Conservation (phyloP, 495 filamentous ascomycete genomes). For the Cladorrhinum samala region DNA sequence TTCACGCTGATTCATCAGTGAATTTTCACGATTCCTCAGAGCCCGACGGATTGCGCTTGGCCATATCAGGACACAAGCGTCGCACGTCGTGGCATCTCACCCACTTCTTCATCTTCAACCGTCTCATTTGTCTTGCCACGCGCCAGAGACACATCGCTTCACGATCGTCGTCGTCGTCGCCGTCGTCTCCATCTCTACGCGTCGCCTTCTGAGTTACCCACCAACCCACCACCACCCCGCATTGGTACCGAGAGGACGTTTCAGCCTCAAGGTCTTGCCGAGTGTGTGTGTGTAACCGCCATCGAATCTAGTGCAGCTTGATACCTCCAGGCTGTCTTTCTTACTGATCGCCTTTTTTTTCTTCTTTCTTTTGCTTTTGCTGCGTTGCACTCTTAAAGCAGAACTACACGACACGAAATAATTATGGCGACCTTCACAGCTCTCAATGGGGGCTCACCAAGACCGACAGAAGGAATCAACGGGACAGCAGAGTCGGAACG, state of each 20-base stretch:
- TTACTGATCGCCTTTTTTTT: background rate
- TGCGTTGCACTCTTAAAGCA: background rate
- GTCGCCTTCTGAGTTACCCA: too few species aligned
- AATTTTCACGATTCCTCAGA: slow-evolving; percentile 10
- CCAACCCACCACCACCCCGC: too few species aligned
- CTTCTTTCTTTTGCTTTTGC: background rate
- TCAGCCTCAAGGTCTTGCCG: too few species aligned
- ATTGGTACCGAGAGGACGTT: too few species aligned
- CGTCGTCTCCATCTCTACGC: background rate
- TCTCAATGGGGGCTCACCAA: slow-evolving; percentile 43
- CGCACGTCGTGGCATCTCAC: slow-evolving; percentile 11
- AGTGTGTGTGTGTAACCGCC: too few species aligned
- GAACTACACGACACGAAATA: slow-evolving; percentile 13
- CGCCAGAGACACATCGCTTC: background rate
- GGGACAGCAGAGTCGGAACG: slow-evolving; percentile 22
- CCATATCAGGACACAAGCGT: slow-evolving; percentile 2
- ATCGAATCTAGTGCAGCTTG: too few species aligned
- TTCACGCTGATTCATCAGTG: slow-evolving; percentile 24
- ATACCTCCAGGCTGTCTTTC: too few species aligned
- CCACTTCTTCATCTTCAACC: background rate
- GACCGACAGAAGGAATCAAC: slow-evolving; percentile 29
- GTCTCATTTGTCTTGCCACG: background rate
- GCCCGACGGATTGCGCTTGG: background rate
- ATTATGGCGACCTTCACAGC: slow-evolving; percentile 44
- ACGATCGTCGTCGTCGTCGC: too few species aligned